Base-by-base conservation (phyloP, 768 basidiomycete genomes). In the Austroboletus festivus region DNA sequence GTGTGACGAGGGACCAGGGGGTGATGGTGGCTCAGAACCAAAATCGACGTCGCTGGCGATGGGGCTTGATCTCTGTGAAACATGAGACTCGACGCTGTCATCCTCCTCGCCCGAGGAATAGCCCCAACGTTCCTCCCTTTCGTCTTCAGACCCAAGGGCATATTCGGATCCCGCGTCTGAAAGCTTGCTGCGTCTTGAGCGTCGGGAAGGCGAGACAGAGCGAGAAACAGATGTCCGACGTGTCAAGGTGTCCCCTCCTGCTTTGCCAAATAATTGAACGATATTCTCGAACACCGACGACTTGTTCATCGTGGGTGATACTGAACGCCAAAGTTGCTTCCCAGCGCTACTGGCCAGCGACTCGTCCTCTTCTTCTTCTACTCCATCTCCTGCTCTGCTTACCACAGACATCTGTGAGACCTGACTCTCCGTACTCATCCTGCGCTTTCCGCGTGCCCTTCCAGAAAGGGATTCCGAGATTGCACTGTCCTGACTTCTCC, bases 91-190 rank as follows among this genome's bases (percentile, higher is more conserved):
- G 12, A 28, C 12, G 28, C 28, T 28, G 28, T 28, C 28, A 28
- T 5, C 28, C 12, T 28, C 28, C 28, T 28, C 28, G 28, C 28
- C 28, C 3, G 91, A 92, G n/a, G 86, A 83, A 67, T 93, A 93
- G 4, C 91, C 91, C 91, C 91, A 93, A n/a, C 89, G 78, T 54
- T 91, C 75, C 33, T 81, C 81, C 22, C 79, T 78, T 28, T 28
- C 12, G 12, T 28, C 28, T 12, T 28, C 28, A 6, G 28, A 28
- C 7, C 28, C 28, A 28, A 28, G 28, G 7, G 28, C 28, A 12
- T 28, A 12, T 6, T 28, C 28, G 28, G 28, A 28, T 28, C 12
- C 28, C 5, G 5, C 28, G 3, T 77, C 83, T 11, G 70, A 72
- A 28, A 28, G 5, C 5, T 28, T 28, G 28, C 12, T 12, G 28